A percentile compares a stretch with the other conserved stretches of the same genome.
Evolutionary conservation across 2,329 filamentous ascomycete genomes (phyloP).

Genomic region (Amylocarpus encephaloides): DNA sequence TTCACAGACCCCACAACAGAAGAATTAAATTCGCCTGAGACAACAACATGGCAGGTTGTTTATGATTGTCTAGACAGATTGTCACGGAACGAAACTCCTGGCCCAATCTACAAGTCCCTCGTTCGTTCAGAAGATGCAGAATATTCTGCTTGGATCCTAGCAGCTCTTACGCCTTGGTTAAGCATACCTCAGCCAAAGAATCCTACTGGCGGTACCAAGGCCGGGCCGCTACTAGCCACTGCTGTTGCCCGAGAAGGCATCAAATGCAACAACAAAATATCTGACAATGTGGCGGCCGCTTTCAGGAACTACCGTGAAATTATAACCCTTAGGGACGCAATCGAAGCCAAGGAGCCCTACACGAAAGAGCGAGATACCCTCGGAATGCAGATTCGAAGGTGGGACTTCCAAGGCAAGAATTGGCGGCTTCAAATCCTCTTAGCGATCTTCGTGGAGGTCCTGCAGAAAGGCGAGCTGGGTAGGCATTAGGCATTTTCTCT

Average conservation of each 20-base stretch:
- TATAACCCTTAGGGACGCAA: conserved; percentile 50
- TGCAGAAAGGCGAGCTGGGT: conserved; percentile 31
- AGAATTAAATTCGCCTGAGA: conserved; percentile 49
- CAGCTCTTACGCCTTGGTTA: conserved; percentile 69
- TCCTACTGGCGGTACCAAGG: conserved; percentile 39
- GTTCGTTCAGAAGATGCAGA: conserved; percentile 56
- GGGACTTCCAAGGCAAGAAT: conserved; percentile 55
- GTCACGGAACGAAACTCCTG: conserved; percentile 36
- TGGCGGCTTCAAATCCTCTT: conserved; percentile 70
- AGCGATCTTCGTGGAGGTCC: conserved; percentile 58
- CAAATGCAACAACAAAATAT: conserved; percentile 70
- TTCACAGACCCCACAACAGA: conserved; percentile 62
- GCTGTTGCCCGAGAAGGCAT: conserved; percentile 70
- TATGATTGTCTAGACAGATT: conserved; percentile 59
- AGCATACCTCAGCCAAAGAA: conserved; percentile 40
- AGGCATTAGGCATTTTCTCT: neutral
- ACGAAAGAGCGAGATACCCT: conserved; percentile 54
- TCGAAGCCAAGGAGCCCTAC: conserved; percentile 40
- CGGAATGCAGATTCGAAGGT: conserved; percentile 68
- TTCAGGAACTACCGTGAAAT: conserved; percentile 59
- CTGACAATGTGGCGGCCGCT: conserved; percentile 59
- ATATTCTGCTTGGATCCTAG: conserved; percentile 73
- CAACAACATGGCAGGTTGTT: conserved; percentile 52
- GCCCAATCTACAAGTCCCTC: conserved; percentile 47
- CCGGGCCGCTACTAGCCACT: conserved; percentile 51